These are phyloP conservation scores for Hymenoscyphus salicellus DNA, from an alignment of 2,329 filamentous ascomycete genomes.

Conservation along the genomic window DNA sequence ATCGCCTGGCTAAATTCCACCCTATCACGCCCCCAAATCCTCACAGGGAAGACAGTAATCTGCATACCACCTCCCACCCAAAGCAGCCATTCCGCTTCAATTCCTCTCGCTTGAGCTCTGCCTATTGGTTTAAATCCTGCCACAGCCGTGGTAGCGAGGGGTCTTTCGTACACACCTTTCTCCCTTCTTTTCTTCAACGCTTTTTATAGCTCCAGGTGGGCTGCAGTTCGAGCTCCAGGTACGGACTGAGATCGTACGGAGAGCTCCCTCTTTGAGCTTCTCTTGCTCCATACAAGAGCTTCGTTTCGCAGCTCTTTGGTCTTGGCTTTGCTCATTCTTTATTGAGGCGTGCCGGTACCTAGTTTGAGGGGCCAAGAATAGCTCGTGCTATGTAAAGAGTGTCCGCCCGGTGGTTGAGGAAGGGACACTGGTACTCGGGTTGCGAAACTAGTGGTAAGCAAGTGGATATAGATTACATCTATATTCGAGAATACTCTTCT, in stretches of 20 bases:
- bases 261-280: neutral
- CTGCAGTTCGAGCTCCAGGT: neutral
- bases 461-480: neutral
- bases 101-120: neutral
- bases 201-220: conserved; percentile 2
- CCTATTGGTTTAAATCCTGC: neutral
- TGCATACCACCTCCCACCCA: neutral
- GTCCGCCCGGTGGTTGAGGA: neutral
- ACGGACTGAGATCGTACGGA: neutral
- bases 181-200: neutral
- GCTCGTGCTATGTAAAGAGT: neutral
- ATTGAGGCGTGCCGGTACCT: neutral
- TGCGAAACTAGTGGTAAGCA: neutral
- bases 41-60: neutral
- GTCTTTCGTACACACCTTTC: neutral
- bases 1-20: conserved; percentile 6
- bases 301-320: neutral
- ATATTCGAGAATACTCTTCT: neutral
- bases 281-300: neutral
- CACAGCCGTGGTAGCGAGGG: neutral
- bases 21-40: neutral
- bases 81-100: conserved; percentile 1
- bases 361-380: neutral
- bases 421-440: neutral
- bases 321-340: neutral